Conservation (phyloP, 805 yeast species). For the Starmera dryadoides region DNA sequence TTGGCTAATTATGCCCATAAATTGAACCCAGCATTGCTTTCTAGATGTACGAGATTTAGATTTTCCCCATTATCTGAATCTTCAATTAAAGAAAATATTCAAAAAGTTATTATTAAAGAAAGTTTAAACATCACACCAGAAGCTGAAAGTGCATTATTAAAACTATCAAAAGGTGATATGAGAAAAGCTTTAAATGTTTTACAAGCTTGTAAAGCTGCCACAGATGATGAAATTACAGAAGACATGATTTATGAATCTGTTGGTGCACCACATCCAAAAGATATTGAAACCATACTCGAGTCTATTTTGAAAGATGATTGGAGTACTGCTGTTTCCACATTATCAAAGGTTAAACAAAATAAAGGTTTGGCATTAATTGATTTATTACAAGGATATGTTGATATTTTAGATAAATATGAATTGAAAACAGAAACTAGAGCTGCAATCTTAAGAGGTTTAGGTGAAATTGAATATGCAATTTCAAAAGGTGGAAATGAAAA, state of each 20-base stretch:
- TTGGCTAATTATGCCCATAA: constrained; percentile 95
- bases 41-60: constrained; percentile 93
- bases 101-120: constrained; percentile 65
- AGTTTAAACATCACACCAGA: constrained; percentile 45
- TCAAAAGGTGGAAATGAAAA: constrained; percentile 90
- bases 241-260: constrained; percentile 87
- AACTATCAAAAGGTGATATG: constrained; percentile 91
- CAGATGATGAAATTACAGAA: constrained; percentile 49
- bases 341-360: constrained; percentile 53
- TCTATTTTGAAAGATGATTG: constrained; percentile 84
- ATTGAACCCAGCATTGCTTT: constrained; percentile 86
- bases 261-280: constrained; percentile 91
- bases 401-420: constrained; percentile 61
- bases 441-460: constrained; percentile 58
- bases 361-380: constrained; percentile 92
- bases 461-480: constrained; percentile 87
- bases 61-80: constrained; percentile 71
- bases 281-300: constrained; percentile 66
- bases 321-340: constrained; percentile 64
- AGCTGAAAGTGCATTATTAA: constrained; percentile 61
- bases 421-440: constrained; percentile 57
- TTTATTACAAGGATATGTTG: constrained; percentile 68
- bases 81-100: constrained; percentile 64
- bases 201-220: constrained; percentile 88
- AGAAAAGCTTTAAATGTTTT: constrained; percentile 87